Evolutionary conservation across 352 stramenopile genomes (phyloP).

Genomic region (Phytophthora crassamura): DNA sequence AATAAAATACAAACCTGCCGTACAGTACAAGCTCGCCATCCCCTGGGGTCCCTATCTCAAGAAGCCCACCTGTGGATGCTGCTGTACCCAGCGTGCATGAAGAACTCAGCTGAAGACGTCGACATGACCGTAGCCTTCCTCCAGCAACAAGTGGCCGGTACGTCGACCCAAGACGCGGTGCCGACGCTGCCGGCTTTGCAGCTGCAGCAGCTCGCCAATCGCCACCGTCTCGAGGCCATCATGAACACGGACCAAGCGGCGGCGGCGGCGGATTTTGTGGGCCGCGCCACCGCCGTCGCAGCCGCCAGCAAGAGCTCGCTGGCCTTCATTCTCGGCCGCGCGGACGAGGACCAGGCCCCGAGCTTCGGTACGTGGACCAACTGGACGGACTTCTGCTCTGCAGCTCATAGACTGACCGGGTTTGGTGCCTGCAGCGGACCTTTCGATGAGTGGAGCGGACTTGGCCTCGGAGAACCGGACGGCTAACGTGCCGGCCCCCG

Average conservation of each 20-base stretch:
- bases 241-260: conserved; percentile 38
- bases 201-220: conserved; percentile 16
- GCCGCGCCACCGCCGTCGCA: conserved; percentile 3
- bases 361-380: conserved; percentile 45
- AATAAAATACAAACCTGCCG: conserved; percentile 31
- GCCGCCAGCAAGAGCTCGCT: conserved; percentile 49
- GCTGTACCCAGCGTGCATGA: conserved; percentile 35
- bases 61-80: conserved; percentile 32
- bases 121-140: conserved; percentile 35
- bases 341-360: conserved; percentile 33
- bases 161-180: conserved; percentile 12
- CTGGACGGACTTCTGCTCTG: conserved; percentile 24
- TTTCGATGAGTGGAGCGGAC: conserved; percentile 22
- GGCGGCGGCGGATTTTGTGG: conserved; percentile 14
- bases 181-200: conserved; percentile 20
- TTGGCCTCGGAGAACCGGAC: conserved; percentile 29
- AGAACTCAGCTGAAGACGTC: conserved; percentile 34
- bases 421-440: conserved; percentile 29
- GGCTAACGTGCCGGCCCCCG: conserved; percentile 29
- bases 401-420: conserved; percentile 30
- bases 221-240: conserved; percentile 33
- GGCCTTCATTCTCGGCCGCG: conserved; percentile 50
- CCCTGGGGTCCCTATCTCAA: conserved; percentile 36
- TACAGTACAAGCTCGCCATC: conserved; percentile 11
- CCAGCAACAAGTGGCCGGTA: conserved; percentile 12